phyloP scores from a whole-genome alignment of 1,139 yeast genomes.

The Kurtzmaniella quercitrusa region DNA sequence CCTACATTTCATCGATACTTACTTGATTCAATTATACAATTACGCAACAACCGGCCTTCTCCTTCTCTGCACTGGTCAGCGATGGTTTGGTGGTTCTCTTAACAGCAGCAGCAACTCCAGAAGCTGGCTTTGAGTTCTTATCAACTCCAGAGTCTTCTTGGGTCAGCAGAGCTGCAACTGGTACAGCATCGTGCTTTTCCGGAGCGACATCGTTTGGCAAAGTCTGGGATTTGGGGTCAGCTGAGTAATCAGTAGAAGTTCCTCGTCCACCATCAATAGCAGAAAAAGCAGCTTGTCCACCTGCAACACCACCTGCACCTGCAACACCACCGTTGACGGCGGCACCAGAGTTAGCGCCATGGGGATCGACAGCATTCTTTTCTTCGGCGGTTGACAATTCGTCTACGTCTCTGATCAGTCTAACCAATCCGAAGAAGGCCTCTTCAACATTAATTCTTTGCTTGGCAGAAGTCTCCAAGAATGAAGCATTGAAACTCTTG shows the following conservation, averaged over 20 bases:
- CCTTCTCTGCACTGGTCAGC: conserved; percentile 18
- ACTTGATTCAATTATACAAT: conserved; percentile 14
- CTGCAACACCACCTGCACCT: conserved; percentile 5
- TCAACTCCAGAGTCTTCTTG: conserved; percentile 1
- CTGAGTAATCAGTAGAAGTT: not conserved
- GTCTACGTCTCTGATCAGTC: conserved; percentile 42
- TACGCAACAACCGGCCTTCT: conserved; percentile 44
- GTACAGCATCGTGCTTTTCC: not conserved
- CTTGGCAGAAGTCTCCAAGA: conserved; percentile 91
- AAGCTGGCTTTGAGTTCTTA: conserved; percentile 3
- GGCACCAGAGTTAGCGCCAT: conserved; percentile 19
- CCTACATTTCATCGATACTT: not conserved
- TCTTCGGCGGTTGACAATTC: conserved; percentile 6
- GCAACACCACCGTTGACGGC: conserved; percentile 9
- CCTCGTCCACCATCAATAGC: conserved; percentile 5
- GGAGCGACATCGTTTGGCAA: not conserved
- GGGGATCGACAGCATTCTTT: conserved; percentile 1
- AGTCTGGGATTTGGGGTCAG: not conserved
- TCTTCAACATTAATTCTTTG: conserved; percentile 92
- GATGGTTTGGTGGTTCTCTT: conserved; percentile 2
- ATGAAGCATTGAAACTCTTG: conserved; percentile 68
- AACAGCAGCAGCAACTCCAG: conserved; percentile 9
- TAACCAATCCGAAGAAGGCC: conserved; percentile 74
- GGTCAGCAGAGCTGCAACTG: conserved; percentile 2
- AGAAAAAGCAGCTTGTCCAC: not conserved